Evolutionary conservation across 768 basidiomycete genomes (phyloP), one percentile per base, ranked within the genome.

Genomic region (Dacryopinax spathularia): DNA sequence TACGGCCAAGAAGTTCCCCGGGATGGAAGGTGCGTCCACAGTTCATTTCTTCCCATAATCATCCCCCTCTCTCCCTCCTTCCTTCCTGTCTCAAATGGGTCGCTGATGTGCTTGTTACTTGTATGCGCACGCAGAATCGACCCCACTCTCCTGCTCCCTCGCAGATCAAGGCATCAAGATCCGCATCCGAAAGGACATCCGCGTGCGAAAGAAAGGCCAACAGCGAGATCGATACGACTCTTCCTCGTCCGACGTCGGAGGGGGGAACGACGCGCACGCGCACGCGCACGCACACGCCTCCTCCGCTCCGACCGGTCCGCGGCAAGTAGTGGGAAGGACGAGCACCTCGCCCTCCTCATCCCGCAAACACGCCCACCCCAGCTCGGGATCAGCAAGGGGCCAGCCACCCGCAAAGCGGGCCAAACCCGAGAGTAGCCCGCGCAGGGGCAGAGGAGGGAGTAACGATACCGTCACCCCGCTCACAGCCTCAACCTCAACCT

Each of bases 81-180:
- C 27, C 60, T 20, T 48, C 33, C 22, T 39, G 15, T 33, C 60
- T 29, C 63, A n/a, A 15, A 34, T 7, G 6, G 60, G 33, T 39
- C 64, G 43, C 33, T 44, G 33, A 39, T 33, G 36, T 35, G 44
- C 36, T 56, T 41, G 66, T 69, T 31, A 67, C 36, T 18, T 29
- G 25, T 29, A 15, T 33, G 34, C 33, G 9, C 31, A 25, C 25
- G 37, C 72, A 92, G 92, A 92, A 75, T 92, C 90, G 2, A 93
- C 92, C 0, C 84, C 86, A 2, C 80, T 95, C 0, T 94, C 92
- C 1, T 89, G 86, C 67, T 89, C 89, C 0, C 82, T 94, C 62
- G 91, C 91, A n/a, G 91, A 94, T 71, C 92, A 94, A 74, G 92
- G 92, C 25, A 91, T 94, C 75, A 95, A 94, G 75, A 93, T 95